phyloP scores from a whole-genome alignment of 2,329 filamentous ascomycete species.

The Clarireedia sp. region DNA sequence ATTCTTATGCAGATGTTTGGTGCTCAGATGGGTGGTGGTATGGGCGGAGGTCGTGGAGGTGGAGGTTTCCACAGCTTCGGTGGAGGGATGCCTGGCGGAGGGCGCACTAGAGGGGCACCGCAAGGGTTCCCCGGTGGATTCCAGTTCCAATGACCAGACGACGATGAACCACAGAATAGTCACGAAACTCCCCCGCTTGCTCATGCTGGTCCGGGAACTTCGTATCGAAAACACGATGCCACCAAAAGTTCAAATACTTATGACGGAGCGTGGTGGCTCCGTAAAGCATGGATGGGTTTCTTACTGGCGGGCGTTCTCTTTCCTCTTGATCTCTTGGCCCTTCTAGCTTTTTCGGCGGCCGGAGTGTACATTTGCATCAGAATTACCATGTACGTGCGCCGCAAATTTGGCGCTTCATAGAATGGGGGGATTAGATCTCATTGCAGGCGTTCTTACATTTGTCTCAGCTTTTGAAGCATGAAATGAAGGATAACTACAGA shows the following conservation, averaged over 20 bases:
- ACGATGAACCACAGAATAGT: conserved; percentile 3
- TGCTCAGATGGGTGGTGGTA: conserved; percentile 33
- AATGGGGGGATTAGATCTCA: conserved; percentile 23
- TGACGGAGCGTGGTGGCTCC: conserved; percentile 17
- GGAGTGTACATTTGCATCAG: conserved; percentile 25
- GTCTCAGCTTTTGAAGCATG: conserved; percentile 3
- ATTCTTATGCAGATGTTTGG: conserved; percentile 31
- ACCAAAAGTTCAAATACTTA: conserved; percentile 13
- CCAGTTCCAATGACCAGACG: conserved; percentile 45
- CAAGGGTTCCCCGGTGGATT: conserved; percentile 46
- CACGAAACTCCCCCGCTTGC: not conserved
- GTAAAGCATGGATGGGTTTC: conserved; percentile 25
- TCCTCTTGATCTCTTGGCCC: conserved; percentile 26
- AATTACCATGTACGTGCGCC: conserved; percentile 19
- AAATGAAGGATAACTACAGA: conserved; percentile 10
- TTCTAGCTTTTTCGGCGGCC: conserved; percentile 18
- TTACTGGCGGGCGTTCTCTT: conserved; percentile 26
- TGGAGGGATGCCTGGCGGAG: conserved; percentile 40
- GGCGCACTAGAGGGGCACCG: conserved; percentile 24
- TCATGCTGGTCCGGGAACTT: conserved; percentile 1
- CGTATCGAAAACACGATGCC: conserved; percentile 1
- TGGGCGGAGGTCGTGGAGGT: conserved; percentile 40
- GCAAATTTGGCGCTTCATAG: conserved; percentile 22
- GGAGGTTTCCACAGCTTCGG: conserved; percentile 39
- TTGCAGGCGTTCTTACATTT: conserved; percentile 17